A percentile compares a stretch with the other conserved stretches of the same genome.
phyloP scores from a whole-genome alignment of 768 basidiomycete genomes.

The Kwoniella botswanensis region DNA sequence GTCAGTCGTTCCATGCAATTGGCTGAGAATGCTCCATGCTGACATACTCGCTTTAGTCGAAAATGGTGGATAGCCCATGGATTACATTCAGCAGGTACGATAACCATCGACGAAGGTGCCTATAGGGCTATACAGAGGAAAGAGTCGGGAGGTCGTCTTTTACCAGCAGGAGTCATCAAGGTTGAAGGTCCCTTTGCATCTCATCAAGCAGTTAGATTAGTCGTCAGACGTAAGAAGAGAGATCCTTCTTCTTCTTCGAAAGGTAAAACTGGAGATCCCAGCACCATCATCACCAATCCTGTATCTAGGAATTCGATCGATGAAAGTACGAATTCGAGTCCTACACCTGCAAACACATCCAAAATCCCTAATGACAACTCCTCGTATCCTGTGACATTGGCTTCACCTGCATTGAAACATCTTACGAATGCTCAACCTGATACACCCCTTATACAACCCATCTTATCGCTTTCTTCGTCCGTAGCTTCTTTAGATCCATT shows the following conservation, averaged over 20 bases:
- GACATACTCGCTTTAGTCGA: conserved; percentile 66
- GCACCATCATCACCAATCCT: neutral
- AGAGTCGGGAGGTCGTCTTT: conserved; percentile 80
- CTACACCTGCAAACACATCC: conserved; percentile 11
- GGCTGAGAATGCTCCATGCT: neutral
- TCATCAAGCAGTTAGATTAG: conserved; percentile 89
- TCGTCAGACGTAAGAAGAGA: conserved; percentile 61
- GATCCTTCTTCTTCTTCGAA: neutral
- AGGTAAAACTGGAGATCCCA: neutral
- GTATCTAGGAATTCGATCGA: conserved; percentile 26
- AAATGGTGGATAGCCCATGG: conserved; percentile 99
- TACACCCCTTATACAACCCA: conserved; percentile 64
- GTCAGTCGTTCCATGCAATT: conserved; percentile 35
- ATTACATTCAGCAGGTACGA: conserved; percentile 80
- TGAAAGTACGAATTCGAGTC: conserved; percentile 26
- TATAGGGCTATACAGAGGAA: conserved; percentile 80
- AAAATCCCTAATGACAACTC: neutral
- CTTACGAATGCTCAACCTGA: conserved; percentile 57
- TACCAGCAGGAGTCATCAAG: conserved; percentile 88
- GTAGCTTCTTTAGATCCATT: conserved; percentile 63
- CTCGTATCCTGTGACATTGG: conserved; percentile 1
- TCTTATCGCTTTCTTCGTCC: conserved; percentile 61
- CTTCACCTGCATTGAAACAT: conserved; percentile 18
- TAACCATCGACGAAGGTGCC: conserved; percentile 88
- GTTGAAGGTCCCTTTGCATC: conserved; percentile 89